Evolutionary conservation across 2,329 filamentous ascomycete species (phyloP).

Genomic region (Pyrenochaeta sp.): DNA sequence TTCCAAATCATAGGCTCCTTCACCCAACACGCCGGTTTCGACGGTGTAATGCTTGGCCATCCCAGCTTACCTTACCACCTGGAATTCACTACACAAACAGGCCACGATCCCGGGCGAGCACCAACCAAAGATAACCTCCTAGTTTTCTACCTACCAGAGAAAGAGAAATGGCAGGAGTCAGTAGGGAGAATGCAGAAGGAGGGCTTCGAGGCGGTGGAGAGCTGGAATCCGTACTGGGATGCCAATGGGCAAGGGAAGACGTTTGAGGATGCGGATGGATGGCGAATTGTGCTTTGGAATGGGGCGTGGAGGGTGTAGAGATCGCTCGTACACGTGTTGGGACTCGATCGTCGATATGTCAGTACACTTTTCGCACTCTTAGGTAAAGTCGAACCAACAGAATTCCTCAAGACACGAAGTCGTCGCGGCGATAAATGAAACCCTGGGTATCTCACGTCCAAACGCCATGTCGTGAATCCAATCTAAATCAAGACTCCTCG

Average conservation of each 20-base stretch:
- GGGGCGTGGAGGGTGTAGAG: conserved; percentile 15
- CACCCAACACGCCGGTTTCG: conserved; percentile 51
- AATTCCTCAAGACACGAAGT: not conserved
- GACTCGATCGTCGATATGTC: too few relatives aligned
- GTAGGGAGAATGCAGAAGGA: conserved; percentile 46
- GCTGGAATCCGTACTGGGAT: conserved; percentile 59
- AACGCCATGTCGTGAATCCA: not conserved
- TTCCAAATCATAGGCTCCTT: conserved; percentile 50
- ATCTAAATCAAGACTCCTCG: conserved; percentile 39
- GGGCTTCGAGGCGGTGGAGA: conserved; percentile 49
- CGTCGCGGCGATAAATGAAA: not conserved
- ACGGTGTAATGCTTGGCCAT: conserved; percentile 55
- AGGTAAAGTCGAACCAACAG: not conserved
- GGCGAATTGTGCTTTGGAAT: conserved; percentile 54
- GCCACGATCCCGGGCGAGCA: conserved; percentile 46
- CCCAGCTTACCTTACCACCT: conserved; percentile 52
- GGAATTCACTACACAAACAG: conserved; percentile 52
- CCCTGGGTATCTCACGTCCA: conserved; percentile 14
- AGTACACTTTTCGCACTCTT: not conserved
- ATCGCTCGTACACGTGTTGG: too few relatives aligned
- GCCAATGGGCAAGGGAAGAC: conserved; percentile 51
- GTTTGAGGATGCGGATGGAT: conserved; percentile 58
- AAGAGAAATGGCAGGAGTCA: conserved; percentile 36
- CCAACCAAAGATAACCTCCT: conserved; percentile 57
- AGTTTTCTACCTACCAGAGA: conserved; percentile 54